Evolutionary conservation across 2,329 filamentous ascomycete species (phyloP).

Genomic region (Orbilia brochopaga): DNA sequence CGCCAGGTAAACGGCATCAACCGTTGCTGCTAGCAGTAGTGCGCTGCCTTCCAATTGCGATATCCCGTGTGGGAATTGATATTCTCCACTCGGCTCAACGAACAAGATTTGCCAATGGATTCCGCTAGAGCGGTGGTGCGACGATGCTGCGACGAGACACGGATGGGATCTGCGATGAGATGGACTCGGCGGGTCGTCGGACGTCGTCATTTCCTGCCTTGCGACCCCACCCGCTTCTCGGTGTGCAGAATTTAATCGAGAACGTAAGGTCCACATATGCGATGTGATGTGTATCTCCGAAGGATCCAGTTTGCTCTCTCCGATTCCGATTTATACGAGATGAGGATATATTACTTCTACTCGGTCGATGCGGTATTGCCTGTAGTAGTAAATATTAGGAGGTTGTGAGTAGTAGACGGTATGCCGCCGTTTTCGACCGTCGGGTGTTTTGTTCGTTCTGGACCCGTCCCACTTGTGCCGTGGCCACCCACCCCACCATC

Average conservation of each 20-base stretch:
- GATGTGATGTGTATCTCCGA: background rate
- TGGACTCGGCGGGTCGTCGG: conserved; percentile 22
- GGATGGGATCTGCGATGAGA: conserved; percentile 30
- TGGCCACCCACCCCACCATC: conserved; percentile 12
- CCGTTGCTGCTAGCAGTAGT: too few relatives aligned
- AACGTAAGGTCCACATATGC: background rate
- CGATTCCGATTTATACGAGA: too few relatives aligned
- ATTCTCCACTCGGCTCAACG: conserved; percentile 5
- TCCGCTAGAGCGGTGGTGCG: conserved; percentile 9
- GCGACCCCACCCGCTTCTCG: conserved; percentile 13
- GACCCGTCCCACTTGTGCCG: background rate
- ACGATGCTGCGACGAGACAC: conserved; percentile 23
- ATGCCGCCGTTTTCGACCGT: too few relatives aligned
- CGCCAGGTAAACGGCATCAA: background rate
- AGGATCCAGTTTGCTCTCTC: too few relatives aligned
- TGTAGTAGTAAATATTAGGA: too few relatives aligned
- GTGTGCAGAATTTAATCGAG: background rate
- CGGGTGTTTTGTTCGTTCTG: too few relatives aligned
- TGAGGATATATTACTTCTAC: too few relatives aligned
- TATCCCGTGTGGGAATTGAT: conserved; percentile 46
- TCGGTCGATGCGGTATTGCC: too few relatives aligned
- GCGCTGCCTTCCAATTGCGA: conserved; percentile 42
- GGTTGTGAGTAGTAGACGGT: too few relatives aligned
- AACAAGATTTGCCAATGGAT: conserved; percentile 30
- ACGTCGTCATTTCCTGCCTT: conserved; percentile 16